Base-by-base conservation (phyloP, 768 basidiomycete species). In the Mycena indigotica region DNA sequence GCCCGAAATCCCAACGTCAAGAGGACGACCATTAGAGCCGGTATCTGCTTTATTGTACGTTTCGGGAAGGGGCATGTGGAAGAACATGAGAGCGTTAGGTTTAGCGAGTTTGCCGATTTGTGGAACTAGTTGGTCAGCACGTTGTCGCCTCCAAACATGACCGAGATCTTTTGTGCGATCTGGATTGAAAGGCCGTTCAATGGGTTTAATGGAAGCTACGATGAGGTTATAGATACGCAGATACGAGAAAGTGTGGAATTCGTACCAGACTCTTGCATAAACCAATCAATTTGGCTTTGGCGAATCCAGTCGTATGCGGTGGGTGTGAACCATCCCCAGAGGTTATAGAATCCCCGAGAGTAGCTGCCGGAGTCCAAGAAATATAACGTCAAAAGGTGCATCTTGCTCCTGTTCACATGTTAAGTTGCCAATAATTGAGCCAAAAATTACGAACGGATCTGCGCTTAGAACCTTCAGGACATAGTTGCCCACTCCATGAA, bases 11-110 rank as follows among this genome's bases (percentile, higher is more conserved):
- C 96, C 96, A 17, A 89, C 71, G 64, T 93, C 87, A 10, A 98
- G 83, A 2, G 76, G 71, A 39, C 78, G 78, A 4, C 85, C 84
- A 0, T 85, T 87, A 10, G 80, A 73, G 62, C 92, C 84, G 13
- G 69, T 74, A 70, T 98, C 95, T 0, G 91, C 74, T n/a, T 75
- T 75, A 1, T 70, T 67, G 68, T 91, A 95, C 1, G 92, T 80
- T 71, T 95, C 93, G 50, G 83, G 85, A 88, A 98, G 68, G 51
- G 96, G 96, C 46, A 99, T 98, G 64, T 98, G 96, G 86, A 97
- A 98, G 75, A 96, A 97, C 89, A 93, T 91, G 64, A 98, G 71
- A 0, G 93, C 96, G 66, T 98, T 98, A 1, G 96, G 96, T 71
- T 97, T 98, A 3, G 91, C 92, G 2, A 95, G 77, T 54, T 77